Conservation (phyloP, 345 rosid species). For the Cardamine occulta region DNA sequence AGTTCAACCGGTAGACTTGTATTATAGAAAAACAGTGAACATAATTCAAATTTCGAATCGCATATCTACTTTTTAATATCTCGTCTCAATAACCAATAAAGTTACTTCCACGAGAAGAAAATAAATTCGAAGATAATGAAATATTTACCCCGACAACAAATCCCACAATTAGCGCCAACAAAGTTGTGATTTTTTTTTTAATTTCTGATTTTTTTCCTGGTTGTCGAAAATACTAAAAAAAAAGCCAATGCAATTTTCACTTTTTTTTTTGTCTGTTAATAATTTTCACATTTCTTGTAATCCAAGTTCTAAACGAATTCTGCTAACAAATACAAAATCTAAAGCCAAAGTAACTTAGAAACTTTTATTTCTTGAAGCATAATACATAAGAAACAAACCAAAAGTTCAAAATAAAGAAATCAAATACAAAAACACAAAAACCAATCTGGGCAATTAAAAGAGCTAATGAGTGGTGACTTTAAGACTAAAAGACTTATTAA, state of each 20-base stretch:
- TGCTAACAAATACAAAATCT: not conserved
- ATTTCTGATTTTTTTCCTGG: too few species aligned
- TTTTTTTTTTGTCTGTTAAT: too few species aligned
- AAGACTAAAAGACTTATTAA: constrained; percentile 62
- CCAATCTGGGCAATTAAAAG: constrained; percentile 3
- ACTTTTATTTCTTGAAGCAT: constrained; percentile 16
- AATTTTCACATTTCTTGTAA: constrained; percentile 24
- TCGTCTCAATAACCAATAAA: constrained; percentile 18
- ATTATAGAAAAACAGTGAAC: not conserved
- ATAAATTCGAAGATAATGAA: not conserved
- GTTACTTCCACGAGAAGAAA: not conserved
- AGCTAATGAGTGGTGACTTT: constrained; percentile 52
- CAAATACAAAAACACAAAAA: constrained; percentile 10
- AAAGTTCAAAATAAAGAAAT: constrained; percentile 13
- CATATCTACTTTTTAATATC: not conserved
- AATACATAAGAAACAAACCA: constrained; percentile 4
- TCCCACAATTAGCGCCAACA: constrained; percentile 6
- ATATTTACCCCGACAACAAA: not conserved
- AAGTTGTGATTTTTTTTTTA: not conserved
- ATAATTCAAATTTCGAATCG: not conserved
- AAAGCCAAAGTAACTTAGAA: constrained; percentile 18
- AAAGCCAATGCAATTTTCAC: constrained; percentile 46
- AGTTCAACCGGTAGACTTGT: not conserved
- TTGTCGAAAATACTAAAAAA: not conserved
- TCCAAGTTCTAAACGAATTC: not conserved